Percentiles rank a stretch among this genome's conserved stretches.
Conservation (phyloP, 1,284 basidiomycete species). For the Tremellales sp. region DNA sequence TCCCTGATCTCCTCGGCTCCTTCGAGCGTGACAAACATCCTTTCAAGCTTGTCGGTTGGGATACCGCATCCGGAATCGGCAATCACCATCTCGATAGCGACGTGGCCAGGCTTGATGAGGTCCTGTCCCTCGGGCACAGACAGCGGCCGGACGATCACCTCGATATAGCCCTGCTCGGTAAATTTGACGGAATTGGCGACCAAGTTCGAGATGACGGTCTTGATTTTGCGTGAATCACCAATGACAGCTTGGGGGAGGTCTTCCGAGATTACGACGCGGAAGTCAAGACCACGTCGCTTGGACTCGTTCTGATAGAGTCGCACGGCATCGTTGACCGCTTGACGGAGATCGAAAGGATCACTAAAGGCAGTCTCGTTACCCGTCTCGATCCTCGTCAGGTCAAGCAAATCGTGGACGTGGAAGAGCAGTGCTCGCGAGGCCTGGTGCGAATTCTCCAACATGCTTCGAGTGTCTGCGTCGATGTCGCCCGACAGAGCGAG, state of each 20-base stretch:
- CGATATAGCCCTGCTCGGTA: slow-evolving; percentile 63
- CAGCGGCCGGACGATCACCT: slow-evolving; percentile 12
- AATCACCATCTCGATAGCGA: slow-evolving; percentile 69
- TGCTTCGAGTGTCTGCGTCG: slow-evolving; percentile 72
- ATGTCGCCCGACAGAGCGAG: slow-evolving; percentile 75
- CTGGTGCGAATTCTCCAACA: slow-evolving; percentile 70
- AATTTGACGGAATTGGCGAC: slow-evolving; percentile 83
- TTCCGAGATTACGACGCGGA: slow-evolving; percentile 57
- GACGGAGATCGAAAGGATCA: slow-evolving; percentile 72
- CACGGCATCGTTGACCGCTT: slow-evolving; percentile 66
- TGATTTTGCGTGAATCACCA: slow-evolving; percentile 69
- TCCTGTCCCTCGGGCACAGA: background rate
- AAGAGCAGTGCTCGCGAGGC: slow-evolving; percentile 76
- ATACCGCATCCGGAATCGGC: slow-evolving; percentile 77
- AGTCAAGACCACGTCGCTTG: slow-evolving; percentile 61
- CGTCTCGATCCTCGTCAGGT: slow-evolving; percentile 75
- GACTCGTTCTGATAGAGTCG: slow-evolving; percentile 62
- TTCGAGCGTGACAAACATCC: slow-evolving; percentile 82
- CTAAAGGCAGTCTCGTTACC: slow-evolving; percentile 75
- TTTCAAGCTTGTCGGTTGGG: slow-evolving; percentile 64
- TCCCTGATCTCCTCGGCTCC: slow-evolving; percentile 62
- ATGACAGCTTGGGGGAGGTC: slow-evolving; percentile 60
- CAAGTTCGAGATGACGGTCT: slow-evolving; percentile 75
- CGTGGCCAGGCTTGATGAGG: slow-evolving; percentile 13
- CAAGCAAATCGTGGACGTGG: slow-evolving; percentile 82